Evolutionary conservation across 345 rosid genomes (phyloP), one percentile per base, ranked within the genome.

Genomic region (Gossypium ekmanianum): DNA sequence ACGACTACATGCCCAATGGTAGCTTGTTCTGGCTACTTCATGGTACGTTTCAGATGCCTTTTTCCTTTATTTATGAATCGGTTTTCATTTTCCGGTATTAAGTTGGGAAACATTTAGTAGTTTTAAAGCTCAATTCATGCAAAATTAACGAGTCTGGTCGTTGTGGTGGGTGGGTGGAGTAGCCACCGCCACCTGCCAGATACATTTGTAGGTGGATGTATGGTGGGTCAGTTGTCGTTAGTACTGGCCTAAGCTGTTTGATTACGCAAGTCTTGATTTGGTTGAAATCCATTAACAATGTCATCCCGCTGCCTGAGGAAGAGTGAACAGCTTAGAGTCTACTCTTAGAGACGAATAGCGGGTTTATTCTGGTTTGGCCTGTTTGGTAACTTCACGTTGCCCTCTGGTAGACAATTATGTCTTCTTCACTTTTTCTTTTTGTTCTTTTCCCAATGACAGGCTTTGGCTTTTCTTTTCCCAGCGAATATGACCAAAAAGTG

Each of bases 11-110:
- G 94, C 87, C 94, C 52, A 90, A 90, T 57, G 92, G 91, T 47
- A 94, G 91, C 83, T 79, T 94, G 88, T 94, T 88, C 79, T 94
- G 97, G 97, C 93, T 94, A 58, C 97, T 94, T 59, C 98, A 94
- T 55, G 97, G 98, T 94, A 94, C 74, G 92, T 81, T 54, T 20
- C 27, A 3, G 18, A 45, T 45, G 4, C 14, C 7, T 26, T 26
- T 7, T 66, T n/a, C 43, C n/a, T 2, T 29, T 39, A 44, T 7
- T 72, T 18, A 2, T 16, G 10, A 22, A 1, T 52, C 22, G 11
- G 11, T 11, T 18, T 65, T 18, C 52, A 26, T 12, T 71, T 16
- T 9, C 12, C 3, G 50, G 50, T 45, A 10, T 45, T 45, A 45
- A 45, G 13, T 45, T 58, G 9, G 51, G n/a, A 57, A 20, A 50